Base-by-base conservation (phyloP, 2,329 filamentous ascomycete species). In the Claviceps sp. region DNA sequence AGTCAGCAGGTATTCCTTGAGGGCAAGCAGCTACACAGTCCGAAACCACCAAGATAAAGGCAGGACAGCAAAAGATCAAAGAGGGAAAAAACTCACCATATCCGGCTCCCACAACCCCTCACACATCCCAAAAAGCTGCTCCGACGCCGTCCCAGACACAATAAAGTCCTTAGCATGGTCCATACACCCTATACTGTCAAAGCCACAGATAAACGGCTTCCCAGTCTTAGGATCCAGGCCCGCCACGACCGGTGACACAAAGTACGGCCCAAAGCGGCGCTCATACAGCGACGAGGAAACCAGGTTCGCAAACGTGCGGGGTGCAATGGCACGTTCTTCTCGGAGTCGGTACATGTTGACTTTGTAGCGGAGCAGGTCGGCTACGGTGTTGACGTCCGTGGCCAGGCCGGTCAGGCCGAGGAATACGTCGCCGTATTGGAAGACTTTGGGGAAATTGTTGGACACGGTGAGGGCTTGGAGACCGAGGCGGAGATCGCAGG, bases 371-470 rank as follows among this genome's bases (percentile, higher is more conserved):
- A 98, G 95, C 60, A 97, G 85, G 73, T 98, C 91, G 63, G 85
- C 87, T 61, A 98, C 91, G 61, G 91, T 97, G 58, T 81, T 81
- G 58, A 98, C 89, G 69, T 98, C 93, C 62, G 93, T 98, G 56
- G 93, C 93, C 50, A 98, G 87, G 52, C 93, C 93, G 4, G 93
- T 97, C 56, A 98, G 83, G 52, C 93, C 93, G 39, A 98, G 86
- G 73, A 94, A 96, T 63, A 93, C 88, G 55, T 91, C 88, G 65
- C 89, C 89, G 78, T 95, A 97, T 71, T 85, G 83, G 82, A 97
- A 97, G 78, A 98, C 88, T 78, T 98, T 98, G 75, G 93, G 93
- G 78, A 97, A 97, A 84, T 97, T 93, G 84, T 98, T 98, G 70
- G 89, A 96, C 55, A 98, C 87, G 57, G 93, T 98, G 66, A 98